phyloP scores from a whole-genome alignment of 2,329 filamentous ascomycete genomes.

The Knoxdaviesia proteae region DNA sequence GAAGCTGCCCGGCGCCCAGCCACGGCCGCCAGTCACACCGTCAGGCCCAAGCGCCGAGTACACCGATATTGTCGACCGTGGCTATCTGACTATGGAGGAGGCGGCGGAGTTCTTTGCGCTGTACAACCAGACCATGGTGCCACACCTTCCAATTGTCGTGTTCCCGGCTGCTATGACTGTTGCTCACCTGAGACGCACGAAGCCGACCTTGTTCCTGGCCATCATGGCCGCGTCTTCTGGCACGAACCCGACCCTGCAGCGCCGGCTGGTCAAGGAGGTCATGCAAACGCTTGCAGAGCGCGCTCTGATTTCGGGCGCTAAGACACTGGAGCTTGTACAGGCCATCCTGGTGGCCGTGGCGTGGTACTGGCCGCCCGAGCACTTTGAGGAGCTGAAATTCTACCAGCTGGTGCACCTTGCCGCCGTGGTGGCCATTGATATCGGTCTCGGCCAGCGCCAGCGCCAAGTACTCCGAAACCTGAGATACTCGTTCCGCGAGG shows the following conservation, averaged over 20 bases:
- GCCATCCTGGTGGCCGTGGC: conserved; percentile 53
- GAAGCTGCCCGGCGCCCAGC: too few species aligned
- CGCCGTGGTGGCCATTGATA: conserved; percentile 63
- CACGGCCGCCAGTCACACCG: background rate
- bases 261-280: conserved; percentile 43
- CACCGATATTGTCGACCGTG: conserved; percentile 35
- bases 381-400: conserved; percentile 73
- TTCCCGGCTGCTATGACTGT: conserved; percentile 33
- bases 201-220: conserved; percentile 49
- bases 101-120: conserved; percentile 33
- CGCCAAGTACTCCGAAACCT: background rate
- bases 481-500: background rate
- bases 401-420: conserved; percentile 72
- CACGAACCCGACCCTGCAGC: conserved; percentile 34
- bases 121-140: conserved; percentile 38
- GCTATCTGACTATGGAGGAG: conserved; percentile 32
- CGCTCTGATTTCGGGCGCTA: conserved; percentile 55
- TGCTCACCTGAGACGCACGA: conserved; percentile 32
- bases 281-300: conserved; percentile 55
- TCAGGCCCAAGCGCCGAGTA: conserved; percentile 2
- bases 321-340: conserved; percentile 68
- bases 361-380: conserved; percentile 71
- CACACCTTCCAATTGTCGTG: conserved; percentile 40
- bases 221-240: conserved; percentile 46
- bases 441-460: conserved; percentile 44